phyloP scores from a whole-genome alignment of 768 basidiomycete genomes.

The Lyophyllum shimeji region DNA sequence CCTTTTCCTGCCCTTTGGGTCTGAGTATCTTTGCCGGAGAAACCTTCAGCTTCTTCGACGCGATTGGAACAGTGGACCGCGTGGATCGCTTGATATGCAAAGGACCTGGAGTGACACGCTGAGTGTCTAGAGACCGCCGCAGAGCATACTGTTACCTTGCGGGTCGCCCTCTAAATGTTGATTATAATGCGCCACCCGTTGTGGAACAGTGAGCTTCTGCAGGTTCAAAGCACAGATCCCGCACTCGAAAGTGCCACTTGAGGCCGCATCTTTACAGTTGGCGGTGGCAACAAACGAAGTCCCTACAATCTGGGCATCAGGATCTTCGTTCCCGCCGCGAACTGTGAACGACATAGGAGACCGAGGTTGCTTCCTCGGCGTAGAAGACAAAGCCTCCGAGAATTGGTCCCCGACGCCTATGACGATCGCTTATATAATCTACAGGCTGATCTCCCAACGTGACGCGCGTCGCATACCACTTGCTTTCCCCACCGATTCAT shows the following conservation, averaged over 20 bases:
- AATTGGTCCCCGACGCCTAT: neutral
- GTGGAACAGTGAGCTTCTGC: slow-evolving; percentile 27
- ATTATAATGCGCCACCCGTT: slow-evolving; percentile 58
- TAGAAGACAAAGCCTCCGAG: neutral
- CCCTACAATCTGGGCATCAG: slow-evolving; percentile 9
- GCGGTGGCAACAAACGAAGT: neutral
- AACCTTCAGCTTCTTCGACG: neutral
- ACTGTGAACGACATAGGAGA: neutral
- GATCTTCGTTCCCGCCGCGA: neutral
- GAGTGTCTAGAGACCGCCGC: neutral
- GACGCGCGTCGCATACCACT: slow-evolving; percentile 52
- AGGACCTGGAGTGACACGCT: neutral
- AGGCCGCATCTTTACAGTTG: neutral
- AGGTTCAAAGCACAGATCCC: slow-evolving; percentile 51
- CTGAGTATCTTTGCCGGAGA: neutral
- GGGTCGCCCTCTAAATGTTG: slow-evolving; percentile 36
- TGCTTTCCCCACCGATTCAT: slow-evolving; percentile 8
- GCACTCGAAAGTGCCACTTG: slow-evolving; percentile 33
- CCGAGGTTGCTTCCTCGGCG: neutral
- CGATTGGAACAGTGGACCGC: neutral
- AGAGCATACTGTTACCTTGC: neutral
- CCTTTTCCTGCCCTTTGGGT: slow-evolving; percentile 9
- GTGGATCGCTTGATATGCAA: neutral
- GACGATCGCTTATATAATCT: neutral
- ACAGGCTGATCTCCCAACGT: slow-evolving; percentile 19